Conservation (phyloP, 2,329 filamentous ascomycete species). For the Penicillium sp. region DNA sequence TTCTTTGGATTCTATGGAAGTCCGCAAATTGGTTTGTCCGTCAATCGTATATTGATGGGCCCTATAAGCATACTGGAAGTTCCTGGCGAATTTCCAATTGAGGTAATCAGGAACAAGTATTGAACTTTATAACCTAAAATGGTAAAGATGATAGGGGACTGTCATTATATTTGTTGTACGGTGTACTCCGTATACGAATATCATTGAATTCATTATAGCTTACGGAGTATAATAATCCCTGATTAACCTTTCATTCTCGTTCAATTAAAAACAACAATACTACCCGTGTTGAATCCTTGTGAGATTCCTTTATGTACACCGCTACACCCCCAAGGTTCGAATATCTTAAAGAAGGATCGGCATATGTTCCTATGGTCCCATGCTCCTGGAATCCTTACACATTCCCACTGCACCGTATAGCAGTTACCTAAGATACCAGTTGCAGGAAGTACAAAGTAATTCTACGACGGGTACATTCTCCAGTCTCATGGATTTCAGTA, state of each 20-base stretch:
- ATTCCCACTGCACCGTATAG: not conserved
- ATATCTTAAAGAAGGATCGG: not conserved
- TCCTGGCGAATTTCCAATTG: not conserved
- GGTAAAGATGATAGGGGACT: no score
- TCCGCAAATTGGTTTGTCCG: slow-evolving; percentile 1
- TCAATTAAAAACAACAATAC: not conserved
- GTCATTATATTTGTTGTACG: not conserved
- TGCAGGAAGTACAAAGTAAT: not conserved
- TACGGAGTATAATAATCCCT: not conserved
- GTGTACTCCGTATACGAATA: no score
- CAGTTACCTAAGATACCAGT: not conserved
- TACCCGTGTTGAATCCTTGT: not conserved
- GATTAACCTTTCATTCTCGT: not conserved
- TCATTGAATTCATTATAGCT: not conserved
- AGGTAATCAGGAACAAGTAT: not conserved
- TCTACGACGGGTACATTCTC: not conserved
- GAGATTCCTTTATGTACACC: not conserved
- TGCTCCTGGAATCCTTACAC: not conserved
- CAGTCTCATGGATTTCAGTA: not conserved
- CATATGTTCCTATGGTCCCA: not conserved
- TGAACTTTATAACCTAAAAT: not conserved
- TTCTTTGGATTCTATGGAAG: not conserved
- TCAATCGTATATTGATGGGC: not conserved
- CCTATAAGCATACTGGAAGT: not conserved
- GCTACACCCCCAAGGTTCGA: not conserved